Base-by-base conservation (phyloP, 495 filamentous ascomycete species). In the Chaetomium fimeti region DNA sequence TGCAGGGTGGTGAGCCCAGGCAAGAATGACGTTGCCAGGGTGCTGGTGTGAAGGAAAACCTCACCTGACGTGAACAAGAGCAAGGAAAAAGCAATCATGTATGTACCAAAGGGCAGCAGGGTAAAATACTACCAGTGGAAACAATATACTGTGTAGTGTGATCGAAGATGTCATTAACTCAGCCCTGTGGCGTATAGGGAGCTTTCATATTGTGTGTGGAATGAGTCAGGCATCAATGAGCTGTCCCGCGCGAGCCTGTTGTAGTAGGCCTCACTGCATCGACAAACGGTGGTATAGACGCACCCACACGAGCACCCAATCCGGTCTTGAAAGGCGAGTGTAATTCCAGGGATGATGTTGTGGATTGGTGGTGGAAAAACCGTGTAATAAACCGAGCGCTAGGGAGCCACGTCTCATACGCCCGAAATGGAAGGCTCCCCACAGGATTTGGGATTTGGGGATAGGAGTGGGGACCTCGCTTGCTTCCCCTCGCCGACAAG, bases 201-300 rank as follows among this genome's bases (percentile, higher is more conserved):
- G 5, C 20, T 32, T 32, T 3, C 3, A 7, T 36, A 43, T 43
- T 43, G 40, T 18, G 40, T 18, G 48, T 12, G 20, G 6, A 49
- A 51, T 47, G 18, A n/a, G 48, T 51, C 48, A 27, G 48, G 48
- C 48, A 51, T 25, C 22, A 51, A 56, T 56, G 53, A 56, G 18
- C 6, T 40, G 53, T 43, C 32, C 32, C 32, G 32, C 7, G n/a
- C n/a, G n/a, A n/a, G n/a, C 11, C 53, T 36, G 15, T 32, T 56
- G 53, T 20, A 27, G 53, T 38, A 8, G 53, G 53, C 53, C 53
- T 36, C 53, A 56, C 32, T 56, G 53, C 53, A 56, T 56, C 32
- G 32, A 9, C 32, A 36, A 36, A 36, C 8, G 8, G 32, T 36
- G 32, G 32, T 36, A 36, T 11, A 36, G n/a, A n/a, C n/a, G n/a